Evolutionary conservation across 1,139 yeast species (phyloP).

Genomic region (Saccharomyces hybrid): DNA sequence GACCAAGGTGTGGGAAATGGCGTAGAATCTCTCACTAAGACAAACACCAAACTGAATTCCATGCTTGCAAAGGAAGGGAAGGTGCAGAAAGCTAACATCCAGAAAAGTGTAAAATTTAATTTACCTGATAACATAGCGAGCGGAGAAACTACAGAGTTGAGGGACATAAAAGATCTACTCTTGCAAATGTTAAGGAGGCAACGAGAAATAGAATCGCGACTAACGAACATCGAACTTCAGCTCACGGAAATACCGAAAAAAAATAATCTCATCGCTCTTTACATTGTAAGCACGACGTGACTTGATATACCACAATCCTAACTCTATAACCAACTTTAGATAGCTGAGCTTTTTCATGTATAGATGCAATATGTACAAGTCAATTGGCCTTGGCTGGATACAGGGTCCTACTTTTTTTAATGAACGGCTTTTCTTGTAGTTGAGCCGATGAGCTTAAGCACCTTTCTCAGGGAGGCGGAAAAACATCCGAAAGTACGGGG

Average conservation of each 20-base stretch:
- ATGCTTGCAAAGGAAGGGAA: neutral
- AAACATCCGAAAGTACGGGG: neutral
- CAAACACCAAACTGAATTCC: neutral
- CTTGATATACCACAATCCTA: neutral
- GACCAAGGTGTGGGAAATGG: neutral
- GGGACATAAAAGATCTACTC: neutral
- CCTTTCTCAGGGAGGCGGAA: neutral
- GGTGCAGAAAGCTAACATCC: neutral
- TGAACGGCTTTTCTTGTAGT: neutral
- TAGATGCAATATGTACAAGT: neutral
- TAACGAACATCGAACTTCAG: neutral
- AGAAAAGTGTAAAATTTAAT: neutral
- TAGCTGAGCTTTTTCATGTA: neutral
- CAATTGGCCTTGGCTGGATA: neutral
- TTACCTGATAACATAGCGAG: neutral
- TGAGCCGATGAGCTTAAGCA: neutral
- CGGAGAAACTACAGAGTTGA: neutral
- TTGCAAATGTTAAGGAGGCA: neutral
- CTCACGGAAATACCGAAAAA: neutral
- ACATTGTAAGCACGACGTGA: neutral
- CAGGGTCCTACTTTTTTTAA: neutral
- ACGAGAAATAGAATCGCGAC: neutral
- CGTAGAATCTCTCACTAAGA: neutral
- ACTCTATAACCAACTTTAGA: neutral
- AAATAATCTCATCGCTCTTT: neutral